Conservation (phyloP, 257 asterid genomes). For the Solanum dulcamara region DNA sequence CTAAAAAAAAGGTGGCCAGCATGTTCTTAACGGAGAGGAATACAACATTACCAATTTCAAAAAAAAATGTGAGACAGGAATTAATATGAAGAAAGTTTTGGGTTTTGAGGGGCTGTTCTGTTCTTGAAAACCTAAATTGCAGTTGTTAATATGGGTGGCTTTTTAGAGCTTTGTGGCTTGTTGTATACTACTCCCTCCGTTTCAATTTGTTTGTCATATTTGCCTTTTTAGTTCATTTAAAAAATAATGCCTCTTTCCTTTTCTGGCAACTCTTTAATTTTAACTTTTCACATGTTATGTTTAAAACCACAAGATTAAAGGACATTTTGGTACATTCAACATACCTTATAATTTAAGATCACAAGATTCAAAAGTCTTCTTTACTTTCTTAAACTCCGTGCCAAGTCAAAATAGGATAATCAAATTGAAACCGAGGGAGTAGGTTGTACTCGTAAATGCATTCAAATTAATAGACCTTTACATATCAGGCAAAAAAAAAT, state of each 20-base stretch:
- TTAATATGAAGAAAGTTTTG: neutral
- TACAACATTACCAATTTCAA: neutral
- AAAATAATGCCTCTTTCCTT: neutral
- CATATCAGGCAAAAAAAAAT: neutral
- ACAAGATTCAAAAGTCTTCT: neutral
- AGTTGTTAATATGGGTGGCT: neutral
- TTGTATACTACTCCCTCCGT: neutral
- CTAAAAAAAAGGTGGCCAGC: neutral
- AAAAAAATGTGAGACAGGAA: neutral
- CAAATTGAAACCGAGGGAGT: neutral
- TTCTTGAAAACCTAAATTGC: neutral
- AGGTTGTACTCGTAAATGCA: neutral
- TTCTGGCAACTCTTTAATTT: neutral
- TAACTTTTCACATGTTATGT: neutral
- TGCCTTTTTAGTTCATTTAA: neutral
- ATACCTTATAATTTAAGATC: neutral
- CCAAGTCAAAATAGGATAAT: neutral
- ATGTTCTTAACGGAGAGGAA: neutral
- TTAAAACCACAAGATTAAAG: neutral
- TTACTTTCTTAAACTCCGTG: neutral
- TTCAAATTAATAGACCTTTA: neutral
- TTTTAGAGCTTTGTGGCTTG: neutral
- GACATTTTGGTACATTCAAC: neutral
- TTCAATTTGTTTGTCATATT: neutral
- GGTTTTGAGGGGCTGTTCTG: neutral